These are phyloP conservation scores for Hirschfeldia incana DNA, from an alignment of 345 rosid genomes.

Conservation along the genomic window DNA sequence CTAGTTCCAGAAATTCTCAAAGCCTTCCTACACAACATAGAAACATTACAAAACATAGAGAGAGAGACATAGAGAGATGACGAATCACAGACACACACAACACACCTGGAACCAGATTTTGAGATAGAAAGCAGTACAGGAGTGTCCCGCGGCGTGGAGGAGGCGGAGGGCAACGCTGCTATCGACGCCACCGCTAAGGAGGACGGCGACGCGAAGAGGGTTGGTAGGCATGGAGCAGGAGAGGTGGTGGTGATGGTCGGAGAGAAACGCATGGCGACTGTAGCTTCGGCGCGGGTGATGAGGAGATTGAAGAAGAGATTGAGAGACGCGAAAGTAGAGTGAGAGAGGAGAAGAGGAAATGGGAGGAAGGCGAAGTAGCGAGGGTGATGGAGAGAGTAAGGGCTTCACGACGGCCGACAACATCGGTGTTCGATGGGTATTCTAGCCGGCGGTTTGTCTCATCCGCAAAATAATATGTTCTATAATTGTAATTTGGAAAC, in stretches of 20 bases:
- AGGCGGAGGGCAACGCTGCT: constrained; percentile 94
- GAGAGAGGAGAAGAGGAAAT: constrained; percentile 18
- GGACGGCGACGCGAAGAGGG: constrained; percentile 71
- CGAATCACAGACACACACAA: neutral
- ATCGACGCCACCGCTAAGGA: constrained; percentile 93
- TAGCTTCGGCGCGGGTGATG: neutral
- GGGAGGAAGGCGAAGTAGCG: constrained; percentile 25
- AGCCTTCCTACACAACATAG: constrained; percentile 72
- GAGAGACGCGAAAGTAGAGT: constrained; percentile 18
- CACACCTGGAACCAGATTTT: constrained; percentile 93
- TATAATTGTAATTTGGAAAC: too few species aligned
- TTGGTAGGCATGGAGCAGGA: constrained; percentile 67
- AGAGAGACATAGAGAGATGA: neutral
- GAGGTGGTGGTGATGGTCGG: constrained; percentile 50
- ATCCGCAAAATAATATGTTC: too few species aligned
- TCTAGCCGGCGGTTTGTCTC: constrained; percentile 7
- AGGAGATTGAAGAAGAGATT: constrained; percentile 11
- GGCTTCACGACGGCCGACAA: constrained; percentile 31
- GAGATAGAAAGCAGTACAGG: constrained; percentile 91
- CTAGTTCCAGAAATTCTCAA: constrained; percentile 88
- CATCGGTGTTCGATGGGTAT: constrained; percentile 7
- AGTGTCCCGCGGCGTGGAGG: constrained; percentile 86
- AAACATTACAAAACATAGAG: constrained; percentile 31
- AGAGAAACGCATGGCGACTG: constrained; percentile 18
- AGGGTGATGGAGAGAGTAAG: constrained; percentile 14